Conservation (phyloP, 805 yeast species). For the Kuraishia borneana region DNA sequence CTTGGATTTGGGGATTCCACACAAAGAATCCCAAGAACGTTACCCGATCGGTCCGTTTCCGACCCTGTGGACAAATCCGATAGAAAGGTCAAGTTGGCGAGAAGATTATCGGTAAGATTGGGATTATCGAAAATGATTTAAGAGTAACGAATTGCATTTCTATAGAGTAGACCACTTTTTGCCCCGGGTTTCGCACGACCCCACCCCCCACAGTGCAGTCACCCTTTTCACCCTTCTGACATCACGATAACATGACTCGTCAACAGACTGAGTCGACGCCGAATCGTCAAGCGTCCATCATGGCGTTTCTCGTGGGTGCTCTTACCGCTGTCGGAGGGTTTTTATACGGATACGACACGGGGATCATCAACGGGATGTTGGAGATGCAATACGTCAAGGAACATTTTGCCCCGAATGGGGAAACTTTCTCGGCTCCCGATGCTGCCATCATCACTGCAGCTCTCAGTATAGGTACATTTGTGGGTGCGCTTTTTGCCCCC, state of each 20-base stretch:
- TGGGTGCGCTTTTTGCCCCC: constrained; percentile 53
- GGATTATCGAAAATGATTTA: constrained; percentile 11
- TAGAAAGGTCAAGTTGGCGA: constrained; percentile 1
- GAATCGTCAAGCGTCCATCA: constrained; percentile 34
- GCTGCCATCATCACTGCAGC: constrained; percentile 66
- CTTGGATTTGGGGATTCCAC: too few species aligned
- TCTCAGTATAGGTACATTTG: constrained; percentile 73
- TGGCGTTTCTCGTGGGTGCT: constrained; percentile 65
- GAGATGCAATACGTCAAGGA: constrained; percentile 62
- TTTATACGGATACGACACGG: constrained; percentile 84
- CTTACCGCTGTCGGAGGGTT: constrained; percentile 91
- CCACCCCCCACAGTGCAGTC: too few species aligned
- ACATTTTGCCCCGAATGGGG: constrained; percentile 38
- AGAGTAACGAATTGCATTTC: too few species aligned
- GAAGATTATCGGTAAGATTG: constrained; percentile 12
- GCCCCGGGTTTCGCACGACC: too few species aligned
- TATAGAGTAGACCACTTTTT: too few species aligned
- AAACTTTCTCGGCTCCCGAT: constrained; percentile 45
- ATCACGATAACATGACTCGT: too few species aligned
- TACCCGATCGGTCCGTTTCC: too few species aligned
- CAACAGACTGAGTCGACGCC: too few species aligned
- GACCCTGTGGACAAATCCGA: too few species aligned
- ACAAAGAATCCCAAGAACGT: too few species aligned
- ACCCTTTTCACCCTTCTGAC: too few species aligned
- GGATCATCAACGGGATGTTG: constrained; percentile 65